Conservation (phyloP, 805 yeast species). For the Teunomyces panamensis region DNA sequence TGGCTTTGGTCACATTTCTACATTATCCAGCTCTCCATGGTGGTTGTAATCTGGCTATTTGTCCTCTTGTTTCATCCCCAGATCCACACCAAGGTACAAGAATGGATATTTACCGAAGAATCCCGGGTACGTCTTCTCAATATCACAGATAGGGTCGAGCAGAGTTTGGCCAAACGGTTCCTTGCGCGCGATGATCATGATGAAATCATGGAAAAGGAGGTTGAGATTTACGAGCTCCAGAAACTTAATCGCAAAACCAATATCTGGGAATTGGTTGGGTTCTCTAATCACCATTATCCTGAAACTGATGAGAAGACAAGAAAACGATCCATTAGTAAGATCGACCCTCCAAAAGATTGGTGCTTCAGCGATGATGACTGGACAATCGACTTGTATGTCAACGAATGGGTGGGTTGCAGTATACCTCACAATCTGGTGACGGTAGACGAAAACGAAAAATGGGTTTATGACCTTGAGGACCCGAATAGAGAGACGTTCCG, state of each 20-base stretch:
- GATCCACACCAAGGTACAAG: conserved; percentile 45
- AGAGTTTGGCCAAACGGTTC: conserved; percentile 17
- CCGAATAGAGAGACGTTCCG: conserved; percentile 38
- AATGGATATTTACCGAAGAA: conserved; percentile 57
- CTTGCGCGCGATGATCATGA: conserved; percentile 5
- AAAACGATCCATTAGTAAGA: conserved; percentile 26
- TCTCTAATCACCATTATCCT: conserved; percentile 52
- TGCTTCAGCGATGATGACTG: conserved; percentile 50
- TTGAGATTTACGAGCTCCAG: conserved; percentile 71
- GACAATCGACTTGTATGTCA: conserved; percentile 64
- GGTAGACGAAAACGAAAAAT: conserved; percentile 72
- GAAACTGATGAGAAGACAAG: conserved; percentile 2
- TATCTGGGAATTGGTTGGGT: conserved; percentile 66
- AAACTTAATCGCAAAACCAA: conserved; percentile 44
- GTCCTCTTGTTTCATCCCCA: conserved; percentile 49
- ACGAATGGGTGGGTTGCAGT: conserved; percentile 57
- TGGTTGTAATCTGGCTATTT: conserved; percentile 50
- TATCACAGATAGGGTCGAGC: conserved; percentile 49
- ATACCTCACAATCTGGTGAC: conserved; percentile 50
- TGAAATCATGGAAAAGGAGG: conserved; percentile 30
- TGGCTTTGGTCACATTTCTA: conserved; percentile 22
- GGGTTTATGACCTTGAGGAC: conserved; percentile 67
- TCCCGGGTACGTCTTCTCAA: conserved; percentile 53
- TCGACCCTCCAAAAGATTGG: conserved; percentile 63
- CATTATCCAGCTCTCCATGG: conserved; percentile 16